A percentile compares a stretch with the other conserved stretches of the same genome.
These are phyloP conservation scores for Magnusiomyces fungicola DNA, from an alignment of 1,139 yeast genomes.

Conservation along the genomic window DNA sequence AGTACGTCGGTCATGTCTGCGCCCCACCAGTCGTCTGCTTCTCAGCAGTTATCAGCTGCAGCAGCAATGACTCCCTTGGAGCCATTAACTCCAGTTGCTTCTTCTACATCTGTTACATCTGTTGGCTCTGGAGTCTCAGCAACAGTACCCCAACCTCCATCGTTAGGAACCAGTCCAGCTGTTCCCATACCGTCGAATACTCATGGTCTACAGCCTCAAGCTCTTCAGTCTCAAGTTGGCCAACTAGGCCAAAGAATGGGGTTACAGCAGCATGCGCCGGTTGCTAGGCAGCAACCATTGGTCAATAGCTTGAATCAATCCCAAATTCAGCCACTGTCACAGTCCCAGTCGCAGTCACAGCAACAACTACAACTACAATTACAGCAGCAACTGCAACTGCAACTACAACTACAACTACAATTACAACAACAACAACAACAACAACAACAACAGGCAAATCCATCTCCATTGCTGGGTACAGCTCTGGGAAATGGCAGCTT, in stretches of 20 bases:
- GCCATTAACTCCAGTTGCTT: background rate
- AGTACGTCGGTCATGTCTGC: background rate
- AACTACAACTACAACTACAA: background rate
- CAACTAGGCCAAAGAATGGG: background rate
- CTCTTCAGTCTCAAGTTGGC: background rate
- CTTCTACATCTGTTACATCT: background rate
- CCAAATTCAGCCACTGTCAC: background rate
- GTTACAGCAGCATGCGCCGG: background rate
- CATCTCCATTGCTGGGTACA: background rate
- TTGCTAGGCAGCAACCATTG: background rate
- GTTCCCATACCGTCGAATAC: too few relatives aligned
- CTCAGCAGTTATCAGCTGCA: background rate
- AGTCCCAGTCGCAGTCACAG: background rate
- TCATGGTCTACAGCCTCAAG: too few relatives aligned
- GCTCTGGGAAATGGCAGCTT: too few relatives aligned
- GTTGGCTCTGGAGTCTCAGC: background rate
- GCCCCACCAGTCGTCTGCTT: too few relatives aligned
- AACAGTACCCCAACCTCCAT: too few relatives aligned
- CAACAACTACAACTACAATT: background rate
- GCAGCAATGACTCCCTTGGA: background rate
- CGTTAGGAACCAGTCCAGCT: too few relatives aligned
- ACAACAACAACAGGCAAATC: background rate
- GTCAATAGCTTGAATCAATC: background rate
- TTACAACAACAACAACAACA: background rate
- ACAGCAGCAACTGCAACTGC: background rate